Evolutionary conservation across 1,284 basidiomycete genomes (phyloP).

Genomic region (Leucoagaricus sp.): DNA sequence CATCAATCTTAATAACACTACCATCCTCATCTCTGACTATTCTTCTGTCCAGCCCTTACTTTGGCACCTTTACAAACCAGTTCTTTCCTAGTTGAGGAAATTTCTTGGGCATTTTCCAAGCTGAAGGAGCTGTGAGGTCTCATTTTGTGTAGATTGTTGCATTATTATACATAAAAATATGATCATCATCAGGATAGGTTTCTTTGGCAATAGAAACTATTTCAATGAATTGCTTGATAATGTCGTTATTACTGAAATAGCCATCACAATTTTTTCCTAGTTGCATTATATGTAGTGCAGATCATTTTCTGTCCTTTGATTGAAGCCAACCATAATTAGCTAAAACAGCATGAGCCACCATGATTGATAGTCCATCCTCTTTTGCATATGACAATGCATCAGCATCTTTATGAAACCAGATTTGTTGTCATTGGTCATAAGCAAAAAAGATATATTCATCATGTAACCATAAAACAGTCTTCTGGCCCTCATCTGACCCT

Average conservation of each 20-base stretch:
- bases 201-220: constrained; percentile 27
- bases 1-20: constrained; percentile 23
- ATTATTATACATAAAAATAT: constrained; percentile 36
- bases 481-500: too few species aligned
- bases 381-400: constrained; percentile 25
- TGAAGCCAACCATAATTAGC: constrained; percentile 31
- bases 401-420: constrained; percentile 32
- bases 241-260: constrained; percentile 31
- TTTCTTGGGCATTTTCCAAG: constrained; percentile 24
- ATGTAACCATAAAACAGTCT: constrained; percentile 23
- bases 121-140: constrained; percentile 29
- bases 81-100: constrained; percentile 16
- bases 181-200: constrained; percentile 26
- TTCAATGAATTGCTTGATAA: constrained; percentile 22
- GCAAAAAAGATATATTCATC: constrained; percentile 25
- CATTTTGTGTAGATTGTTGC: constrained; percentile 34
- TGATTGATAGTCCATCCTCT: constrained; percentile 22
- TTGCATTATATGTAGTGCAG: constrained; percentile 20
- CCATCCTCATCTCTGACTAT: constrained; percentile 26
- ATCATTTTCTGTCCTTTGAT: constrained; percentile 22
- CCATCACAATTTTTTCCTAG: constrained; percentile 30
- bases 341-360: constrained; percentile 31
- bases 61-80: constrained; percentile 20
- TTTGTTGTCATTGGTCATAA: constrained; percentile 16
- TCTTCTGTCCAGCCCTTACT: constrained; percentile 19